Evolutionary conservation across 371 early-diverging fungal genomes (phyloP), one percentile per base, ranked within the genome.

Genomic region (Racocetra persica): DNA sequence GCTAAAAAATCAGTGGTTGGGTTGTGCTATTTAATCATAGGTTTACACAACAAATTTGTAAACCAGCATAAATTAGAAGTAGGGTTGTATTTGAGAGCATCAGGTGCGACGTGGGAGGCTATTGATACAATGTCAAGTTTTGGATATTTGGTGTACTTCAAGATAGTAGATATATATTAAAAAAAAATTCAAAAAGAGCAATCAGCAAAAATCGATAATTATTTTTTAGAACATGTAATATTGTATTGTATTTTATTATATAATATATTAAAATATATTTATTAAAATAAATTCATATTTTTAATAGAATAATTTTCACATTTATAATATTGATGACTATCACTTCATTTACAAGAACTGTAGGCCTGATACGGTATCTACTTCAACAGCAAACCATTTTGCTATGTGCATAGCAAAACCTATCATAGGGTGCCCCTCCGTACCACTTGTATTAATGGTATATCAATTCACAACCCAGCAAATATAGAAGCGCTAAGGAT

Each of bases 71-170:
- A 18, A 24, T 72, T 72, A 18, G 26, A 72, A 54, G 41, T 72
- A 24, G 54, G n/a, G 24, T 16, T 72, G 7, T 72, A 72, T 55
- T 28, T 72, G n/a, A 18, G 14, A 22, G 71, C 71, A 51, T 54
- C 1, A 72, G 55, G 20, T 54, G 36, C 28, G 26, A 14, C 28
- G 28, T 72, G 54, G 20, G 20, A 72, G 13, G 57, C 73, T 54
- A 72, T 72, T 54, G 28, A 72, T n/a, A 69, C 49, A 69, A 69
- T 69, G 18, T 51, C n/a, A 18, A 69, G 28, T 69, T 13, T 28
- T 69, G 49, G n/a, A 8, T 28, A 28, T 65, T 65, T 32, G 0
- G 36, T 32, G 18, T 65, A 4, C 32, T 24, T 8, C 1, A 65
- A 65, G 32, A 45, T 14, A 26, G 22, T 69, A 26, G 69, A 69